Base-by-base conservation (phyloP, 78 protist genomes). In the Dictyostelium intermedium region DNA sequence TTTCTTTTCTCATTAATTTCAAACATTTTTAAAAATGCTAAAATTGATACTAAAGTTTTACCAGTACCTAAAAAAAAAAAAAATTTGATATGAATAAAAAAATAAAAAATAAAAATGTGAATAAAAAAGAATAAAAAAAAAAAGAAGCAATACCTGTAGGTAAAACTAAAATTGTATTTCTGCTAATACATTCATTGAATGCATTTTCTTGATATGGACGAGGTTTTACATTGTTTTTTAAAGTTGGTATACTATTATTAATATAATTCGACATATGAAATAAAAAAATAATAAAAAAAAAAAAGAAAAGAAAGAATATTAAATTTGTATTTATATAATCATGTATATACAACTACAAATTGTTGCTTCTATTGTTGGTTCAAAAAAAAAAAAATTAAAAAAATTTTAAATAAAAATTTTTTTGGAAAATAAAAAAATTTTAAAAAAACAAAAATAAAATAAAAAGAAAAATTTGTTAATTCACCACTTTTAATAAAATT, bases 91-190 rank as follows among this genome's bases (percentile, higher is more conserved):
- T n/a, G n/a, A n/a, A 30, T 45, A 20, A 80, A 6, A 4, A 50
- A 14, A 30, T 39, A 78, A 78, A 47, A 50, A 50, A 50, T 1
- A 13, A 16, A 56, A 56, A 56, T 16, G 13, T 8, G 53, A 45
- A 9, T 13, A 50, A 50, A 16, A 50, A 50, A 14, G 14, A 50
- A 16, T 16, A 14, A 0, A 25, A 81, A 27, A 25, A 13, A 18
- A 72, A 20, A 14, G 56, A 79, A 73, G 20, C 20, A 23, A 80
- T 37, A 13, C 93, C 94, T 34, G 94, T 89, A 8, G 94, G 87
- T 6, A 89, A 14, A 20, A 89, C 82, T n/a, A 89, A 43, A 30
- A 89, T 37, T 5, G 87, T 80, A 27, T 89, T 80, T 23, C 39
- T 16, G n/a, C 23, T 20, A 10, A 81, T 45, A 35, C 82, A 53